Evolutionary conservation across 2,329 filamentous ascomycete genomes (phyloP), one percentile per base, ranked within the genome.

Genomic region (Clathrospora elynae): DNA sequence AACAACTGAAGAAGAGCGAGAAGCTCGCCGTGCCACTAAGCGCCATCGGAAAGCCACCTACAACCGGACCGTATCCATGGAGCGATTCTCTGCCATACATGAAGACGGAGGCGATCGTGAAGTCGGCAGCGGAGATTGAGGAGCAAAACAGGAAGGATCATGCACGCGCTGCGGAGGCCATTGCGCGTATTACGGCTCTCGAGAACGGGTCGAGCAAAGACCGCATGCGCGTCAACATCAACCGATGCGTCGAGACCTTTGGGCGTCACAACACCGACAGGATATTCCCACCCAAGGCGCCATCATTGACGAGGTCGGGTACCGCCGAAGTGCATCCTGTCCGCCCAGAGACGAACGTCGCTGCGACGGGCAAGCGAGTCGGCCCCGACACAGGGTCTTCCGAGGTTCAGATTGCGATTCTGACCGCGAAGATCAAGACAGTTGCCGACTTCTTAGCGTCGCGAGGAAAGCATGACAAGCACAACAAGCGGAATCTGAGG

Each of bases 331-430:
- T 44, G 47, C 39, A 64, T 34, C 46, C 62, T 5, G 55, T 73
- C 17, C 80, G 81, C 55, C 78, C 77, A 0, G 49, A 61, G 16
- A 67, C 64, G 8, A 69, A 67, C 32, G 35, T 51, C 10, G 55
- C 49, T 8, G 62, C 53, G 11, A 38, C 56, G 4, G 59, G 47
- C 30, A 80, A 80, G 34, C 86, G 95, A 20, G 83, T 85, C n/a
- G 93, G 93, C 0, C 87, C 87, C 4, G 93, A 99, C 67, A 99
- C 92, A 1, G 93, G 93, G 23, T 95, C 89, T 60, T 89, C 89
- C 5, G 93, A 99, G 73, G 95, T 99, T n/a, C 93, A 99, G 76
- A 90, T 95, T 55, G 91, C 90, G 31, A 95, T 99, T 59, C 72
- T 99, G 68, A 99, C 93, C 3, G 82, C 90, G 43, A 97, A 96